These are phyloP conservation scores for Coemansia sp. DNA, from an alignment of 371 early-diverging fungal genomes.

Conservation along the genomic window DNA sequence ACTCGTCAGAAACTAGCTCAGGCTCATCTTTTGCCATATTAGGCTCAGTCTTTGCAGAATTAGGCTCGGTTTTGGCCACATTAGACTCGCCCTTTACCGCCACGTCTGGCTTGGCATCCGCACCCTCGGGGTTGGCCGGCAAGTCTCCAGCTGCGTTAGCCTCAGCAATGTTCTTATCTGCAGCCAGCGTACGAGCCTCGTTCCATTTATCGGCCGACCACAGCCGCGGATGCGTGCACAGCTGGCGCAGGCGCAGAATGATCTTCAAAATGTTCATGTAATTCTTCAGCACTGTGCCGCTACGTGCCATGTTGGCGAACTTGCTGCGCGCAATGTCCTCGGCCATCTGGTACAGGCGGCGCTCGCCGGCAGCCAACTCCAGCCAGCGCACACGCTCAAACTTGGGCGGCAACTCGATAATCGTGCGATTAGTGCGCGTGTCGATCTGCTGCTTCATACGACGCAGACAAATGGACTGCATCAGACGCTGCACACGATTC, in stretches of 20 bases:
- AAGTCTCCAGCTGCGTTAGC: no score
- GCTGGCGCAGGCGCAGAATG: conserved; percentile 55
- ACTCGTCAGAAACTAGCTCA: background rate
- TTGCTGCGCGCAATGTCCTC: conserved; percentile 45
- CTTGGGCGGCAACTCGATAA: conserved; percentile 58
- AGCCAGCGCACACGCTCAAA: conserved; percentile 48
- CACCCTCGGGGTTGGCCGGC: background rate
- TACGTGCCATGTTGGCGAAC: conserved; percentile 29
- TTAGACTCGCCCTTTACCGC: background rate
- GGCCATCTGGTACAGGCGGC: conserved; percentile 47
- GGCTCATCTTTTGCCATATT: no score
- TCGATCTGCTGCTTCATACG: conserved; percentile 53
- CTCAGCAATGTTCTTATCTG: conserved; percentile 13
- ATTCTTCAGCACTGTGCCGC: conserved; percentile 50
- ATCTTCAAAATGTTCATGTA: conserved; percentile 55
- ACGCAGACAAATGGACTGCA: conserved; percentile 49
- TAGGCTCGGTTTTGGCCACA: background rate
- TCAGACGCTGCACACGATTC: conserved; percentile 37
- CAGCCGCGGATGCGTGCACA: conserved; percentile 56
- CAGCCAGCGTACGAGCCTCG: conserved; percentile 32
- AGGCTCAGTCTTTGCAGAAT: background rate
- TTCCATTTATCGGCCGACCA: conserved; percentile 49
- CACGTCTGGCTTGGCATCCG: background rate
- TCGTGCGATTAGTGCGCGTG: conserved; percentile 37
- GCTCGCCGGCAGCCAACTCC: conserved; percentile 48